Percentiles rank a stretch among this genome's conserved stretches.
Conservation (phyloP, 257 asterid genomes). For the Solanum commersonii region DNA sequence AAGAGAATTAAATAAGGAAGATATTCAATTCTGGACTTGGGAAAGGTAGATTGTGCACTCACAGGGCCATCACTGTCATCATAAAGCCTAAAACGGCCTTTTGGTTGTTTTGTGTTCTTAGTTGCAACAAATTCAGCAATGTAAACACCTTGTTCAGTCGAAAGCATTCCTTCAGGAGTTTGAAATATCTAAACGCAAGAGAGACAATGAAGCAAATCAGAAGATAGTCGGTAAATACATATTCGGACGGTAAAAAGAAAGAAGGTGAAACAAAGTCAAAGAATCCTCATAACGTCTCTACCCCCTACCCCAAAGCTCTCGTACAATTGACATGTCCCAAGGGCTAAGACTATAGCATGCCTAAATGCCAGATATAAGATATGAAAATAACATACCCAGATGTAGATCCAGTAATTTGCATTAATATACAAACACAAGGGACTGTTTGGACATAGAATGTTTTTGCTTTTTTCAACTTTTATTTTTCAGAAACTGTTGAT, state of each 20-base stretch:
- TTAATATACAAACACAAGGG: neutral
- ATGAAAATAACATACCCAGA: neutral
- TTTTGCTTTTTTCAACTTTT: neutral
- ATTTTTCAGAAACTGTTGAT: neutral
- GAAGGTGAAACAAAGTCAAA: neutral
- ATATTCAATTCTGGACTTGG: neutral
- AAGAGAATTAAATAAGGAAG: neutral
- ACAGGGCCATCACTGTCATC: conserved; percentile 50
- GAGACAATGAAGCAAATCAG: neutral
- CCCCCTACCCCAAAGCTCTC: neutral
- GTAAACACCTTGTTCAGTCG: conserved; percentile 90
- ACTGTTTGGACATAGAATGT: neutral
- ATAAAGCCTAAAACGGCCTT: conserved; percentile 76
- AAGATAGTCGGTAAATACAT: neutral
- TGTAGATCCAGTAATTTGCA: neutral
- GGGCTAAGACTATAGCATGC: neutral
- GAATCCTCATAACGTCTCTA: neutral
- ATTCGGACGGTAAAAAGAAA: neutral
- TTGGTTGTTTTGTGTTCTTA: conserved; percentile 75
- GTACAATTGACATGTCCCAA: neutral
- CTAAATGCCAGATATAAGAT: neutral
- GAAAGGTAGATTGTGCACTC: neutral
- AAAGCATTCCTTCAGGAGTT: conserved; percentile 89
- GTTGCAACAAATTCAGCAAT: conserved; percentile 71
- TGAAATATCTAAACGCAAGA: conserved; percentile 50